These are phyloP conservation scores for Tetrapisispora iriomotensis DNA, from an alignment of 805 yeast genomes.

Conservation along the genomic window DNA sequence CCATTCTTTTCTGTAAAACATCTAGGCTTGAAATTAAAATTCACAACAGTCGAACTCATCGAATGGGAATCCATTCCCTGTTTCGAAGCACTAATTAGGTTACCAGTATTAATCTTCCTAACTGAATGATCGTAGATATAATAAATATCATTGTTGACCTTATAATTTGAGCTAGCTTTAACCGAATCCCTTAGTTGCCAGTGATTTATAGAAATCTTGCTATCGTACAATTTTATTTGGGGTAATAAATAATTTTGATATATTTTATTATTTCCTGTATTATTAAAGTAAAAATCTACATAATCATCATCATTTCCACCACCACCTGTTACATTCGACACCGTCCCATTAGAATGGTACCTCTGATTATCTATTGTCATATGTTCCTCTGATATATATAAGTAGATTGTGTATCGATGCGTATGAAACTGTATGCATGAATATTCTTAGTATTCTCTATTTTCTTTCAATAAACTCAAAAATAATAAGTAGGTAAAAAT, in stretches of 20 bases:
- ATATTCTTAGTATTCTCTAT: too few relatives aligned
- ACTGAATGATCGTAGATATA: conserved; percentile 53
- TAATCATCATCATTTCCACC: conserved; percentile 6
- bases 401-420: too few relatives aligned
- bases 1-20: conserved; percentile 56
- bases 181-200: conserved; percentile 81
- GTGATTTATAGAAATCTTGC: conserved; percentile 34
- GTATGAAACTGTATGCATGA: too few relatives aligned
- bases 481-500: too few relatives aligned
- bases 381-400: too few relatives aligned
- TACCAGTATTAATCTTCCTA: conserved; percentile 33
- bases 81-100: neutral
- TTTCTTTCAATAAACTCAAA: too few relatives aligned
- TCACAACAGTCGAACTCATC: conserved; percentile 29
- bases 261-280: conserved; percentile 23
- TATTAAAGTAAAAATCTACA: conserved; percentile 15
- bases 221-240: conserved; percentile 23
- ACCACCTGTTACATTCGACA: neutral
- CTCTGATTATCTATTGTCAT: neutral
- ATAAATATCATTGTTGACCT: conserved; percentile 34
- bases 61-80: conserved; percentile 13
- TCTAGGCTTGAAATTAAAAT: conserved; percentile 57
- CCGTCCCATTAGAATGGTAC: neutral
- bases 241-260: conserved; percentile 29
- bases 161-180: conserved; percentile 36